A percentile compares a stretch with the other conserved stretches of the same genome.
Conservation (phyloP, 352 stramenopile genomes). For the Phytophthora pinifolia region DNA sequence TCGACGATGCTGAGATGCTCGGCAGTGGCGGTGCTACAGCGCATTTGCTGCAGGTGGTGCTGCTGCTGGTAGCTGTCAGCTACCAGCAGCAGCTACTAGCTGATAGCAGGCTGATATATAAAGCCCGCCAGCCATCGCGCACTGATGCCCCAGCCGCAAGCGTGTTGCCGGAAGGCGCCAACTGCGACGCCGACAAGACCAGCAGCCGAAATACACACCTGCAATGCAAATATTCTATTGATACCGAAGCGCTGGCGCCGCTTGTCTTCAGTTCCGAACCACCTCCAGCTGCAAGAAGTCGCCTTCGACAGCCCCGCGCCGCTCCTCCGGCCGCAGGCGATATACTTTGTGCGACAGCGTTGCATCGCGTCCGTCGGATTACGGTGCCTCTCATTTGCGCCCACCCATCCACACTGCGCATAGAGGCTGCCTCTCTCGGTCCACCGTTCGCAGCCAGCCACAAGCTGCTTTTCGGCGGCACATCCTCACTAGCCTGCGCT, state of each 20-base stretch:
- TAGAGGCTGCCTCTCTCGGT: conserved; percentile 21
- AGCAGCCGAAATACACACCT: conserved; percentile 20
- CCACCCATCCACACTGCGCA: conserved; percentile 22
- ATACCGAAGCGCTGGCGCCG: conserved; percentile 2
- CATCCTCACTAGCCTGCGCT: conserved; percentile 9
- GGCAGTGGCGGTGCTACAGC: too few relatives aligned
- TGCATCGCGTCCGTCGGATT: conserved; percentile 12
- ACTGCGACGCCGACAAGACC: conserved; percentile 20
- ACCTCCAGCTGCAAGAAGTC: conserved; percentile 16
- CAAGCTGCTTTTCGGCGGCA: conserved; percentile 13
- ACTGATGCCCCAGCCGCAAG: conserved; percentile 19
- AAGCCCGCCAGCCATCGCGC: conserved; percentile 3
- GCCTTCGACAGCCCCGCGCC: background rate
- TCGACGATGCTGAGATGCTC: too few relatives aligned
- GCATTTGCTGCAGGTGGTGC: background rate
- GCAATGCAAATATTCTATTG: conserved; percentile 17
- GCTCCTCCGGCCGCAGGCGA: conserved; percentile 5
- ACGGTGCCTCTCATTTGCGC: conserved; percentile 10
- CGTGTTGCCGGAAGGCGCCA: conserved; percentile 22
- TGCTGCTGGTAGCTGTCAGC: too few relatives aligned
- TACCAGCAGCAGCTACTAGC: too few relatives aligned
- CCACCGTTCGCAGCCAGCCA: conserved; percentile 11
- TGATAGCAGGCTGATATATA: conserved; percentile 14
- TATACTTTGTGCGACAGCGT: conserved; percentile 24
- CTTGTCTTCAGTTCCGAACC: conserved; percentile 32